A percentile compares a stretch with the other conserved stretches of the same genome.
phyloP scores from a whole-genome alignment of 257 asterid genomes.

The Penstemon eatonii region DNA sequence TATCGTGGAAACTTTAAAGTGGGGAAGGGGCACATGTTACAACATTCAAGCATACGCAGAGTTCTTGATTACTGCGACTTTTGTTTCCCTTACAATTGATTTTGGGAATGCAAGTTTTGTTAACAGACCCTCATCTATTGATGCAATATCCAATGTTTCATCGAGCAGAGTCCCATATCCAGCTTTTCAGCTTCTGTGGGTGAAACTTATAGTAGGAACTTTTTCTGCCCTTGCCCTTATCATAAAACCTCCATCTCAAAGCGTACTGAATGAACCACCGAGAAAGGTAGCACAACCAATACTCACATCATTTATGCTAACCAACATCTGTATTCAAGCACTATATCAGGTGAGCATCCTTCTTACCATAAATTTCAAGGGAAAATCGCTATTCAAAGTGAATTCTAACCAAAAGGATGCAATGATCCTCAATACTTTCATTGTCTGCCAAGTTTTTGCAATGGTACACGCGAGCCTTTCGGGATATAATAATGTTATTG shows the following conservation, averaged over 20 bases:
- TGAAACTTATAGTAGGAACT: slow-evolving; percentile 22
- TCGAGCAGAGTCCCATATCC: slow-evolving; percentile 29
- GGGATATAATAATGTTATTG: slow-evolving; percentile 4
- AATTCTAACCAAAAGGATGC: slow-evolving; percentile 23
- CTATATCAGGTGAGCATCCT: slow-evolving; percentile 20
- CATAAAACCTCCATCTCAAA: slow-evolving; percentile 21
- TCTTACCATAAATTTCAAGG: slow-evolving; percentile 25
- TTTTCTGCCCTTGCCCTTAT: slow-evolving; percentile 24
- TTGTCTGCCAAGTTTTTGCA: slow-evolving; percentile 30
- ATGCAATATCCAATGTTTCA: not conserved
- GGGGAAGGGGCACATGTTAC: slow-evolving; percentile 35
- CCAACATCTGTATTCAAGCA: slow-evolving; percentile 12
- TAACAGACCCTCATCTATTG: too few relatives aligned
- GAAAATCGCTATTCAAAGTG: slow-evolving; percentile 17
- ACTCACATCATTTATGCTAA: slow-evolving; percentile 4
- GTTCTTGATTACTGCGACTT: slow-evolving; percentile 30
- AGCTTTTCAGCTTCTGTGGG: slow-evolving; percentile 30
- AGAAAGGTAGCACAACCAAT: slow-evolving; percentile 11
- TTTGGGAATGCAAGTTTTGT: slow-evolving; percentile 14
- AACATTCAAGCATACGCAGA: slow-evolving; percentile 22
- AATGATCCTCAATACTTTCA: slow-evolving; percentile 25
- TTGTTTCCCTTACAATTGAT: slow-evolving; percentile 25
- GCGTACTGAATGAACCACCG: slow-evolving; percentile 23
- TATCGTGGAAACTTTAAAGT: slow-evolving; percentile 15
- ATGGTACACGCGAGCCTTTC: slow-evolving; percentile 18